Evolutionary conservation across 2,329 filamentous ascomycete genomes (phyloP).

Genomic region (Xylariaceae sp.): DNA sequence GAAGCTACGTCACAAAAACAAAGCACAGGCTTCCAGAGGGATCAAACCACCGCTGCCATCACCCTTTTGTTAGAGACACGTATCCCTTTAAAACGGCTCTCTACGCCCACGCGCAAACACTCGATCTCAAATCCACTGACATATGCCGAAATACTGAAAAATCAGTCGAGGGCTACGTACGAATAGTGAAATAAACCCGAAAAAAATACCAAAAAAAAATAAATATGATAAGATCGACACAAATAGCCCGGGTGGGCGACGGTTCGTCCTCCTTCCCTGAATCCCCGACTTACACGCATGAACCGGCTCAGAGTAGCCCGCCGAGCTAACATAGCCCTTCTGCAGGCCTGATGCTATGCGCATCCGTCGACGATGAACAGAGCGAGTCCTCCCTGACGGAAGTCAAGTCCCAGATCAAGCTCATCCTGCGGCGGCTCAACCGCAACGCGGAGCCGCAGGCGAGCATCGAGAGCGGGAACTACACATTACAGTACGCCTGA

Average conservation of each 20-base stretch:
- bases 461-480: slow-evolving; percentile 77
- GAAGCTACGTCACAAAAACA: slow-evolving; percentile 3
- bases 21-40: background rate
- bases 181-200: background rate
- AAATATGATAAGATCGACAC: slow-evolving; percentile 81
- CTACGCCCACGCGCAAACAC: background rate
- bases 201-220: background rate
- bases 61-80: background rate
- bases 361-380: slow-evolving; percentile 85
- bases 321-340: slow-evolving; percentile 15
- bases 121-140: background rate
- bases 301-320: background rate
- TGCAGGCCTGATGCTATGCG: slow-evolving; percentile 85
- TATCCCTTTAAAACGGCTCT: background rate
- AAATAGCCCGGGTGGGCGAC: slow-evolving; percentile 82
- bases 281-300: background rate
- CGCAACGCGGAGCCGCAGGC: slow-evolving; percentile 87
- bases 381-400: slow-evolving; percentile 73
- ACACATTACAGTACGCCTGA: slow-evolving; percentile 76
- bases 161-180: background rate
- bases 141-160: background rate
- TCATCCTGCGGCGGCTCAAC: slow-evolving; percentile 81
- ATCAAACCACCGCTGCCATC: background rate
- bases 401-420: slow-evolving; percentile 85
- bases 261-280: slow-evolving; percentile 45